Evolutionary conservation across 768 basidiomycete species (phyloP).

Genomic region (Kwoniella heveanensis): DNA sequence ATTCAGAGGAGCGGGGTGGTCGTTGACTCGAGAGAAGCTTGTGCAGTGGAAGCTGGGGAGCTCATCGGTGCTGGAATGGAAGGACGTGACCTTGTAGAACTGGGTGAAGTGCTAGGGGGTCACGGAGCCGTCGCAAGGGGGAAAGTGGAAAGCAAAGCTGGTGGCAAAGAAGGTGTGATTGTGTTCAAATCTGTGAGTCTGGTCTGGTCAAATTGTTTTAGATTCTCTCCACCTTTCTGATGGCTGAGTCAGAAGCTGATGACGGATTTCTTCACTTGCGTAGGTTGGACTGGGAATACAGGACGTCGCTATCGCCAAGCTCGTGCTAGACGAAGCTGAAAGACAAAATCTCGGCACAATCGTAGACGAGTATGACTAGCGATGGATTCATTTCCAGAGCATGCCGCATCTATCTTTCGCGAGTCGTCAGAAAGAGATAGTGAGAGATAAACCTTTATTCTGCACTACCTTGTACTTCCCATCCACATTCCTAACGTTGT

Average conservation of each 20-base stretch:
- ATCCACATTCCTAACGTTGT: too few species aligned
- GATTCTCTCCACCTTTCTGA: too few species aligned
- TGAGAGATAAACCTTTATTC: too few species aligned
- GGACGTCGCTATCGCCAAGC: conserved; percentile 76
- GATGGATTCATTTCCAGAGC: too few species aligned
- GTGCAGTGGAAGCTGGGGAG: conserved; percentile 78
- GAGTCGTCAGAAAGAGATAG: too few species aligned
- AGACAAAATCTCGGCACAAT: conserved; percentile 61
- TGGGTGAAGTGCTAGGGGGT: conserved; percentile 65
- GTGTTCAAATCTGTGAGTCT: conserved; percentile 77
- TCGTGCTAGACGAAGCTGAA: conserved; percentile 68
- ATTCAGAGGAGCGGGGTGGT: conserved; percentile 64
- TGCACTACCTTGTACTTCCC: too few species aligned
- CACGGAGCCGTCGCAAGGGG: conserved; percentile 3
- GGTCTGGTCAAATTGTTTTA: too few species aligned
- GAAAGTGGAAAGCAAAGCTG: conserved; percentile 48
- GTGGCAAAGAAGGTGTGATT: conserved; percentile 61
- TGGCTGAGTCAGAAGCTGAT: too few species aligned
- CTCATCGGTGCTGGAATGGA: conserved; percentile 64
- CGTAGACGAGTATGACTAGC: conserved; percentile 18
- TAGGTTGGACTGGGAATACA: conserved; percentile 75
- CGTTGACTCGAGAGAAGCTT: conserved; percentile 75
- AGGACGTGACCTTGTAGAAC: conserved; percentile 63
- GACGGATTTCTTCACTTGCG: too few species aligned
- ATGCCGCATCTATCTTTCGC: too few species aligned